Percentiles rank a stretch among this genome's conserved stretches.
These are phyloP conservation scores for Nicotiana obtusifolia DNA, from an alignment of 257 asterid species.

Conservation along the genomic window DNA sequence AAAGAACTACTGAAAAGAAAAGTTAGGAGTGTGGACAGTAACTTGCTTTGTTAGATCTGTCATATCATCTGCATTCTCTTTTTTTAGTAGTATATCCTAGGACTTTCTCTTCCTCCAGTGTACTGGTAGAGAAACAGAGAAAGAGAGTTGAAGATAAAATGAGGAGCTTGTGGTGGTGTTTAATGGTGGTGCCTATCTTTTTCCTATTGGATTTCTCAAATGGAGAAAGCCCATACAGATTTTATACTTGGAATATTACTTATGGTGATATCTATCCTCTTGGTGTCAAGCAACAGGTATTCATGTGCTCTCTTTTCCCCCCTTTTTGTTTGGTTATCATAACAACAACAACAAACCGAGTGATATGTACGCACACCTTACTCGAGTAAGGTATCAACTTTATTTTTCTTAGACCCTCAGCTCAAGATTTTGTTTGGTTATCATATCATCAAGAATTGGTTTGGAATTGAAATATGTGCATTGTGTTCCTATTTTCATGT, in stretches of 20 bases:
- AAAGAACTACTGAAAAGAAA: neutral
- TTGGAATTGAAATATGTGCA: neutral
- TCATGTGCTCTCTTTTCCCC: neutral
- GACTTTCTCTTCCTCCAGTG: neutral
- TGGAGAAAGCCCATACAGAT: slow-evolving; percentile 39
- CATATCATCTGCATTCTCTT: neutral
- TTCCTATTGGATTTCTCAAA: slow-evolving; percentile 8
- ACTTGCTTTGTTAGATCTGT: slow-evolving; percentile 2
- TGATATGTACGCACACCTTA: too few relatives aligned
- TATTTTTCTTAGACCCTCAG: too few relatives aligned
- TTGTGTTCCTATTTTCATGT: neutral
- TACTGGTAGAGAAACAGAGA: neutral
- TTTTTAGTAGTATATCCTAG: neutral
- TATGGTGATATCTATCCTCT: slow-evolving; percentile 50
- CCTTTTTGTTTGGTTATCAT: neutral
- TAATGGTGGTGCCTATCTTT: slow-evolving; percentile 10
- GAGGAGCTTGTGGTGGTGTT: slow-evolving; percentile 15
- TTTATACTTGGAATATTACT: slow-evolving; percentile 37
- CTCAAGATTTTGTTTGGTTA: neutral
- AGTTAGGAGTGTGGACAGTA: neutral
- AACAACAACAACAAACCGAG: too few relatives aligned
- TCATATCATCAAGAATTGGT: neutral
- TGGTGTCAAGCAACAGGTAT: slow-evolving; percentile 46
- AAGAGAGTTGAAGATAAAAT: slow-evolving; percentile 7
- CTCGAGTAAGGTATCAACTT: accelerated